Conservation (phyloP, 2,329 filamentous ascomycete genomes). For the Pseudocercospora macadamiae region DNA sequence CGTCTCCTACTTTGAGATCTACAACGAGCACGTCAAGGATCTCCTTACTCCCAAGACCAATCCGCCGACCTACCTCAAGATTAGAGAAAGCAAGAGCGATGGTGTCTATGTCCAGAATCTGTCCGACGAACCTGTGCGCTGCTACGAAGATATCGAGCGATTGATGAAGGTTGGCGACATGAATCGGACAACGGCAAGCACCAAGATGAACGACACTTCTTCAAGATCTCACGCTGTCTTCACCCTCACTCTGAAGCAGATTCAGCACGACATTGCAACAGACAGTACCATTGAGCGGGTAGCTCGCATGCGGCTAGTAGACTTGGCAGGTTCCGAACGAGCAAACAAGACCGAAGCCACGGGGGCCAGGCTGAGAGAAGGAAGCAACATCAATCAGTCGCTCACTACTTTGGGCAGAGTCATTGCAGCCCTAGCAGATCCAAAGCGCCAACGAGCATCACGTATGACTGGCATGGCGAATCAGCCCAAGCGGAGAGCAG, state of each 20-base stretch:
- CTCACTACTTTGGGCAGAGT: constrained; percentile 93
- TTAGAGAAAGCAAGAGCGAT: constrained; percentile 91
- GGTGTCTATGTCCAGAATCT: constrained; percentile 97
- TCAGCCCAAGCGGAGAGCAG: constrained; percentile 50
- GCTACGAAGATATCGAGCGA: constrained; percentile 81
- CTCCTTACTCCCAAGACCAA: constrained; percentile 80
- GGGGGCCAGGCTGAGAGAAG: constrained; percentile 85
- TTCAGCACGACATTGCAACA: constrained; percentile 95
- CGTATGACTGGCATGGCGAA: constrained; percentile 53
- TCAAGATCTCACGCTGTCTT: constrained; percentile 97
- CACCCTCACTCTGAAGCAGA: constrained; percentile 96
- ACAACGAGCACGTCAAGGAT: constrained; percentile 98
- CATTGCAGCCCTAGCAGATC: constrained; percentile 83
- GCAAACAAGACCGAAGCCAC: constrained; percentile 96
- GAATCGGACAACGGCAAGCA: constrained; percentile 86
- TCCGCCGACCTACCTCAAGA: constrained; percentile 90
- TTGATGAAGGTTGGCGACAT: constrained; percentile 89
- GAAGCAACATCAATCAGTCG: constrained; percentile 98
- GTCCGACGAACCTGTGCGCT: constrained; percentile 88
- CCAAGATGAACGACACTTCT: constrained; percentile 99
- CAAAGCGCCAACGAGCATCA: constrained; percentile 53
- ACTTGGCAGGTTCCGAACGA: constrained; percentile 91
- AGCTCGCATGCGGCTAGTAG: constrained; percentile 90
- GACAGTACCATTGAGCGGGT: constrained; percentile 96
- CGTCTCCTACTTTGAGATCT: constrained; percentile 98